Percentiles rank a stretch among this genome's conserved stretches.
phyloP scores from a whole-genome alignment of 1,284 basidiomycete genomes.

The Austroboletus novae-zelandiae region DNA sequence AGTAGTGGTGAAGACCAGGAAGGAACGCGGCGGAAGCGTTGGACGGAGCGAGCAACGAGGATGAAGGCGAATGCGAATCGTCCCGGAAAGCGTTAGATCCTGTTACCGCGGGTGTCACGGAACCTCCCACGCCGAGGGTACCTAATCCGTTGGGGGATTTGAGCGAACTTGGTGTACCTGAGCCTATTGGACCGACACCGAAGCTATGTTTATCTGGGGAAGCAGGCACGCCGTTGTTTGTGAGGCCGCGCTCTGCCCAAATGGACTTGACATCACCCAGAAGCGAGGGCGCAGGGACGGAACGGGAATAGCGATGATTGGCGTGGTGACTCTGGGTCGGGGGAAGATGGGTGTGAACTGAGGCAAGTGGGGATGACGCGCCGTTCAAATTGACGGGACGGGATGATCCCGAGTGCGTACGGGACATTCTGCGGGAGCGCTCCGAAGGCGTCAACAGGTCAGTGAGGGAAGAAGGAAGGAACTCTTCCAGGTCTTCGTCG shows the following conservation, averaged over 20 bases:
- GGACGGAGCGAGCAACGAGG: slow-evolving; percentile 51
- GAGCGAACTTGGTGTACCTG: slow-evolving; percentile 48
- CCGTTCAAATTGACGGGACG: slow-evolving; percentile 27
- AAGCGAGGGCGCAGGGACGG: slow-evolving; percentile 71
- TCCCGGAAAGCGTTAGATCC: slow-evolving; percentile 31
- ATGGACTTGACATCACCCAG: slow-evolving; percentile 72
- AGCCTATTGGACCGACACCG: slow-evolving; percentile 33
- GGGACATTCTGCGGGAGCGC: slow-evolving; percentile 71
- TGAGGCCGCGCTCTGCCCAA: slow-evolving; percentile 50
- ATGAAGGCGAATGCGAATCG: slow-evolving; percentile 39
- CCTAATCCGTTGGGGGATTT: slow-evolving; percentile 42
- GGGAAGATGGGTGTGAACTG: slow-evolving; percentile 4
- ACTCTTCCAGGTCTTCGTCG: slow-evolving; percentile 82
- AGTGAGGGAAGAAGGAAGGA: slow-evolving; percentile 82
- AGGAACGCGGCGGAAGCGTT: slow-evolving; percentile 80
- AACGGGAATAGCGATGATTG: slow-evolving; percentile 72
- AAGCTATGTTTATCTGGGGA: slow-evolving; percentile 31
- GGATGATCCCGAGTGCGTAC: slow-evolving; percentile 53
- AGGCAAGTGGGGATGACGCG: slow-evolving; percentile 17
- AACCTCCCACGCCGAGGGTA: slow-evolving; percentile 15
- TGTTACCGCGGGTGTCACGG: slow-evolving; percentile 9
- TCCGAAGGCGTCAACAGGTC: slow-evolving; percentile 87
- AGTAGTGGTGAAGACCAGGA: slow-evolving; percentile 62
- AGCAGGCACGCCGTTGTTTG: slow-evolving; percentile 27
- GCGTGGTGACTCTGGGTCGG: slow-evolving; percentile 34